Percentiles rank a stretch among this genome's conserved stretches.
These are phyloP conservation scores for Fusarium keratoplasticum DNA, from an alignment of 2,329 filamentous ascomycete genomes.

Conservation along the genomic window DNA sequence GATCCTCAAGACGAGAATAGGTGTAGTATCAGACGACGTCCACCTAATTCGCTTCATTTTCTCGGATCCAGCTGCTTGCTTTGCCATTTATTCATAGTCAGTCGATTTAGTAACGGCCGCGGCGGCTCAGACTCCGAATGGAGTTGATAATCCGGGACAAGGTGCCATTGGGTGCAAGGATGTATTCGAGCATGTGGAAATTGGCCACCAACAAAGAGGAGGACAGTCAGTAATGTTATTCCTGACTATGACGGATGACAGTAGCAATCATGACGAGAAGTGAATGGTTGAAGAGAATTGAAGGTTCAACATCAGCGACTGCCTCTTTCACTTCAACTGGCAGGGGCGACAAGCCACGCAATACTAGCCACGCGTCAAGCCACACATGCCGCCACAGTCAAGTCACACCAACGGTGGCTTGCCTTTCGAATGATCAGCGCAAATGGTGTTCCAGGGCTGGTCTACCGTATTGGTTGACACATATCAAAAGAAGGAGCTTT, in stretches of 20 bases:
- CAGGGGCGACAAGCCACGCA: conserved; percentile 30
- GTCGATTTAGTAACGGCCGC: not conserved
- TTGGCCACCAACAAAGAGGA: conserved; percentile 7
- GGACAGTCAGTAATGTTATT: not conserved
- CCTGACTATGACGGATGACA: not conserved
- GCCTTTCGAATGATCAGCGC: conserved; percentile 29
- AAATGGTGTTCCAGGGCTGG: conserved; percentile 1
- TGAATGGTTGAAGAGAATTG: not conserved
- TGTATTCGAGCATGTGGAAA: not conserved
- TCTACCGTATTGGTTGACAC: conserved; percentile 5
- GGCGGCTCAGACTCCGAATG: conserved; percentile 3
- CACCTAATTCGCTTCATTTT: not conserved
- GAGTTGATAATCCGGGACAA: conserved; percentile 12
- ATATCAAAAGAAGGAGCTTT: conserved; percentile 7
- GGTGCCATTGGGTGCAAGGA: conserved; percentile 6
- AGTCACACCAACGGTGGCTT: not conserved
- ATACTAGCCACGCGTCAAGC: conserved; percentile 33
- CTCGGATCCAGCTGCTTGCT: conserved; percentile 3
- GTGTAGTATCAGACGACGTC: not conserved
- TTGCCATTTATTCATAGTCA: conserved; percentile 11
- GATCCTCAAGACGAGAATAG: not conserved
- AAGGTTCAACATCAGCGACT: conserved; percentile 1
- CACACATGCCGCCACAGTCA: conserved; percentile 24
- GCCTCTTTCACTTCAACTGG: not conserved
- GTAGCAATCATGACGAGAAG: not conserved